Base-by-base conservation (phyloP, 139 green algal genomes). In the Chlorella sorokiniana region DNA sequence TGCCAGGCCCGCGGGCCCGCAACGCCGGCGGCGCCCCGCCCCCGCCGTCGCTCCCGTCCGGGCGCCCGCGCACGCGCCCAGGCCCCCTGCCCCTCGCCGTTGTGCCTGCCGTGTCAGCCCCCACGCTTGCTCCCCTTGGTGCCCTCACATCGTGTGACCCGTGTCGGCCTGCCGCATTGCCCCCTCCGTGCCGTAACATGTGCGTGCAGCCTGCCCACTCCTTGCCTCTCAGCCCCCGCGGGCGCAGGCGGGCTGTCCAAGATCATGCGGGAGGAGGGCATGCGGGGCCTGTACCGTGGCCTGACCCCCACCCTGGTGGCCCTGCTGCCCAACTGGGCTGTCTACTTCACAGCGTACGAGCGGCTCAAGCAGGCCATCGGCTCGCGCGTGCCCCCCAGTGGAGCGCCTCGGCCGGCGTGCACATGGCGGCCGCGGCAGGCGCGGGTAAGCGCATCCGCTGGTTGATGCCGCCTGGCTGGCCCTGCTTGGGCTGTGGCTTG, bases 321-420 rank as follows among this genome's bases (percentile, higher is more conserved):
- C 5, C 89, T 99, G 72, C 91, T 99, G 35, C 96, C 96, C 41
- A 99, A 98, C 83, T 99, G 96, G 96, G 96, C 96, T 16, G 95
- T 98, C 10, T 99, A 99, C 87, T 99, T 99, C 80, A 91, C 94
- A 18, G 90, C 94, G 1, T 98, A 98, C 76, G 95, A 97, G 80
- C 87, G 90, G 48, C 81, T 98, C 20, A 98, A 98, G 85, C 70
- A 56, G 16, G 77, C 81, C 5, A 84, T 92, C 10, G 67, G 41
- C 35, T 72, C 37, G 23, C 76, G 70, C 22, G 77, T 88, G 25
- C n/a, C 35, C 84, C 84, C 10, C 38, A 84, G 9, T 61, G 44
- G 42, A 65, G 40, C 61, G 27, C 48, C n/a, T 82, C 78, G 0
- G 62, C 87, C 7, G 82, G 48, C 18, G 69, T 92, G 29, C 93